Evolutionary conservation across 768 basidiomycete species (phyloP).

Genomic region (Mycena vulgaris): DNA sequence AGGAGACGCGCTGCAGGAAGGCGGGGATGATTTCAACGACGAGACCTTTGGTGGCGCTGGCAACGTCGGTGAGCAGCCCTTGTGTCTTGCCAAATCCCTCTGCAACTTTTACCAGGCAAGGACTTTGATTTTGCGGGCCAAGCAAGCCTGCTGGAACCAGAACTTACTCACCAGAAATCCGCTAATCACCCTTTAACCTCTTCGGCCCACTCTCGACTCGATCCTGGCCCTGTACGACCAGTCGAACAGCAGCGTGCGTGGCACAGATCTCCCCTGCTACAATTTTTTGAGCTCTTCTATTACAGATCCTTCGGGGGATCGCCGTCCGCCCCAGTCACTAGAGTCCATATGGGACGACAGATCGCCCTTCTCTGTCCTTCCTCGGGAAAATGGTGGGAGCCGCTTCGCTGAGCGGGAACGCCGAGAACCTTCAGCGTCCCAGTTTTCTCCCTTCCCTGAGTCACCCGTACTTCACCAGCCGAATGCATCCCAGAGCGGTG

Average conservation of each 20-base stretch:
- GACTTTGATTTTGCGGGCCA: slow-evolving; percentile 90
- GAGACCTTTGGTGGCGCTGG: slow-evolving; percentile 91
- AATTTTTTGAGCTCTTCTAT: not conserved
- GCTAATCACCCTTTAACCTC: not conserved
- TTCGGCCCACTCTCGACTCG: slow-evolving; percentile 9
- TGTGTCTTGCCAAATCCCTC: slow-evolving; percentile 23
- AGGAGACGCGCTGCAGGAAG: slow-evolving; percentile 89
- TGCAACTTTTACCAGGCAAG: slow-evolving; percentile 68
- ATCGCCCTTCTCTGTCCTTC: slow-evolving; percentile 80
- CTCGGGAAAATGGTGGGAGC: slow-evolving; percentile 65
- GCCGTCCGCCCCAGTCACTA: slow-evolving; percentile 63
- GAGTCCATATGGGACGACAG: slow-evolving; percentile 90
- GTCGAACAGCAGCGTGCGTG: slow-evolving; percentile 32
- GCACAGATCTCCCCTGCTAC: not conserved
- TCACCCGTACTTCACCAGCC: slow-evolving; percentile 49
- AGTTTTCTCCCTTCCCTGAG: slow-evolving; percentile 59
- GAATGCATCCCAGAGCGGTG: slow-evolving; percentile 54
- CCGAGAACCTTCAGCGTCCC: slow-evolving; percentile 50
- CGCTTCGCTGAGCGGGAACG: slow-evolving; percentile 57
- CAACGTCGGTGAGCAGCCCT: slow-evolving; percentile 74
- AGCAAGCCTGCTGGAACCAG: slow-evolving; percentile 47
- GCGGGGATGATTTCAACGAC: slow-evolving; percentile 94
- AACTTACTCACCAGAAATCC: slow-evolving; percentile 42
- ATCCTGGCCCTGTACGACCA: not conserved
- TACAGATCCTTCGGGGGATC: slow-evolving; percentile 51